Percentiles rank a stretch among this genome's conserved stretches.
phyloP scores from a whole-genome alignment of 2,329 filamentous ascomycete genomes.

The Fusarium sp. region DNA sequence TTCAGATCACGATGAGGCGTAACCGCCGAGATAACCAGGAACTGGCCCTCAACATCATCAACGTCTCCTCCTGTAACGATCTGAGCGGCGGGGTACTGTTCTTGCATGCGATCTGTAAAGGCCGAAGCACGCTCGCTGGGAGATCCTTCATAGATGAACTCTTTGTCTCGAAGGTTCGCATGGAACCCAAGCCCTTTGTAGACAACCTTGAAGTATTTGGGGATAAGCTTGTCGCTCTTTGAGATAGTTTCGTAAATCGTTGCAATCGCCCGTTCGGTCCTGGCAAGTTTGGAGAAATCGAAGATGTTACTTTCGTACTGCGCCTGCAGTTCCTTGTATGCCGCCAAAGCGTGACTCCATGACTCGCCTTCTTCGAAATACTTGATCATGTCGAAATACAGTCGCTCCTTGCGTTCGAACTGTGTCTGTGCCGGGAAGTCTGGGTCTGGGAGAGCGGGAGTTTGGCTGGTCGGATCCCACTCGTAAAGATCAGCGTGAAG shows the following conservation, averaged over 20 bases:
- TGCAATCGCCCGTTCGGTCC: slow-evolving; percentile 89
- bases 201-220: slow-evolving; percentile 90
- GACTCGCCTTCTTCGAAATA: slow-evolving; percentile 94
- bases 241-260: slow-evolving; percentile 90
- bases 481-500: slow-evolving; percentile 93
- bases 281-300: slow-evolving; percentile 91
- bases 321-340: slow-evolving; percentile 89
- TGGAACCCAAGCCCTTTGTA: slow-evolving; percentile 94
- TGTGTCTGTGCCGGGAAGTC: slow-evolving; percentile 83
- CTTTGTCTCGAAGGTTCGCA: slow-evolving; percentile 82
- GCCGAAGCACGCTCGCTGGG: slow-evolving; percentile 79
- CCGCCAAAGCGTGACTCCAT: slow-evolving; percentile 87
- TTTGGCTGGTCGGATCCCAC: slow-evolving; percentile 80
- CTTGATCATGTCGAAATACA: slow-evolving; percentile 96
- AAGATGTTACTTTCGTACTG: slow-evolving; percentile 92
- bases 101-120: slow-evolving; percentile 92
- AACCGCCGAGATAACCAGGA: slow-evolving; percentile 82
- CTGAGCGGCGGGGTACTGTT: slow-evolving; percentile 87
- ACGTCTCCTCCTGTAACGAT: slow-evolving; percentile 76
- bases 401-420: slow-evolving; percentile 90
- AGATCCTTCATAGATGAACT: slow-evolving; percentile 89
- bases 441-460: slow-evolving; percentile 76
- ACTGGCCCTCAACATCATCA: slow-evolving; percentile 91
- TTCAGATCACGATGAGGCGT: slow-evolving; percentile 83
- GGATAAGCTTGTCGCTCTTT: slow-evolving; percentile 80